Evolutionary conservation across 177 flowering plant species (phyloP).

Genomic region (Vitis hybrid): DNA sequence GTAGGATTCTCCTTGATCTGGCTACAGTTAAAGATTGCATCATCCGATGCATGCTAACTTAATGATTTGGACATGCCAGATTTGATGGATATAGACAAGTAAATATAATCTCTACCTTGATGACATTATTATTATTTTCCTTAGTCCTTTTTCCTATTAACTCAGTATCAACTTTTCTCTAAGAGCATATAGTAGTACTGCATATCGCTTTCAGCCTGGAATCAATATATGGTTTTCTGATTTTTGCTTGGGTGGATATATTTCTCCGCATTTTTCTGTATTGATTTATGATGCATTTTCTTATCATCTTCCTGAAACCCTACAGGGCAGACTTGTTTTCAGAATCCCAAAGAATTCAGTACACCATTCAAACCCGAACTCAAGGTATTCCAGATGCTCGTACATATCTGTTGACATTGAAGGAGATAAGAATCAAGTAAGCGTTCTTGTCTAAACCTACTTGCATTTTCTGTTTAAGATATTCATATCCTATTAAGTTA

Average conservation of each 20-base stretch:
- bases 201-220: background rate
- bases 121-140: too few species aligned
- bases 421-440: slow-evolving; percentile 78
- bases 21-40: too few species aligned
- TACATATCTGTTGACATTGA: slow-evolving; percentile 59
- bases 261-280: background rate
- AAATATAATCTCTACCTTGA: too few species aligned
- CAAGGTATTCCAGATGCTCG: slow-evolving; percentile 78
- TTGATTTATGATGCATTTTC: slow-evolving; percentile 8
- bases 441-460: slow-evolving; percentile 10
- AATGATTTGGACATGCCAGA: too few species aligned
- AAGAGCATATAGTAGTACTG: background rate
- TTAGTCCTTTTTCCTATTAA: background rate
- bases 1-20: too few species aligned
- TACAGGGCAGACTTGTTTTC: slow-evolving; percentile 81
- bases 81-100: too few species aligned
- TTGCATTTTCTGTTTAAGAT: background rate
- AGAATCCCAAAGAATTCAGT: slow-evolving; percentile 70
- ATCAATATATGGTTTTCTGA: too few species aligned
- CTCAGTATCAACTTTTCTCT: background rate
- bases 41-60: too few species aligned
- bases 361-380: slow-evolving; percentile 61
- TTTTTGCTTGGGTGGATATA: too few species aligned
- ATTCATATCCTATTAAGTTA: background rate
- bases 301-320: background rate